Base-by-base conservation (phyloP, 257 asterid genomes). In the Eucommia ulmoides region DNA sequence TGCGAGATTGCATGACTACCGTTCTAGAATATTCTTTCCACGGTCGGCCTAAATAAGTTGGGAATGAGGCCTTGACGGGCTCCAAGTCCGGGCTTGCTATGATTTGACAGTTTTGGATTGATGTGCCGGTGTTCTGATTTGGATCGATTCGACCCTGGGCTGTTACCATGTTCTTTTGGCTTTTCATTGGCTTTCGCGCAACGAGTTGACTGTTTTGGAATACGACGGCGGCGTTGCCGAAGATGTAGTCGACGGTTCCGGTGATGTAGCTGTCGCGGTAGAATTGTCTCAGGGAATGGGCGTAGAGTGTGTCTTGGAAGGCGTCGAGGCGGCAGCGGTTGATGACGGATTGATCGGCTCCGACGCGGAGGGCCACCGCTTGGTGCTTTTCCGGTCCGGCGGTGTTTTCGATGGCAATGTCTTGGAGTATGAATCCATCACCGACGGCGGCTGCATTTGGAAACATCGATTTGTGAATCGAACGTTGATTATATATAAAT, bases 71-170 rank as follows among this genome's bases (percentile, higher is more conserved):
- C 24, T 46, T 45, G 16, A 52, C 83, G 22, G 77, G 77, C 14
- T 55, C 53, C 7, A 79, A 73, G 24, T 75, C 77, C 0, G 22
- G 18, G 16, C 73, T 58, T 0, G 88, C 67, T 15, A 20, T 49
- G 51, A 80, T 59, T 1, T 60, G 49, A 11, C 74, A 73, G 23
- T 55, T 50, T 2, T 80, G 89, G 63, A 80, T 68, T 0, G 84
- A 65, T 2, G 62, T 73, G 9, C 89, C 89, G 2, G 84, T 80
- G 60, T 62, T 72, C 67, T 79, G 84, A 24, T 76, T 76, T 42
- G 70, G 82, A 48, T 80, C 84, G 2, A 47, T 56, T 16, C 84
- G 55, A n/a, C 84, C 84, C 61, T 76, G 89, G 20, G 89, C 88
- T 1, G 88, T 79, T 24, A 73, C 72, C 77, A 71, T 76, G 75